Evolutionary conservation across 768 basidiomycete species (phyloP).

Genomic region (Kockovaella imperatae): DNA sequence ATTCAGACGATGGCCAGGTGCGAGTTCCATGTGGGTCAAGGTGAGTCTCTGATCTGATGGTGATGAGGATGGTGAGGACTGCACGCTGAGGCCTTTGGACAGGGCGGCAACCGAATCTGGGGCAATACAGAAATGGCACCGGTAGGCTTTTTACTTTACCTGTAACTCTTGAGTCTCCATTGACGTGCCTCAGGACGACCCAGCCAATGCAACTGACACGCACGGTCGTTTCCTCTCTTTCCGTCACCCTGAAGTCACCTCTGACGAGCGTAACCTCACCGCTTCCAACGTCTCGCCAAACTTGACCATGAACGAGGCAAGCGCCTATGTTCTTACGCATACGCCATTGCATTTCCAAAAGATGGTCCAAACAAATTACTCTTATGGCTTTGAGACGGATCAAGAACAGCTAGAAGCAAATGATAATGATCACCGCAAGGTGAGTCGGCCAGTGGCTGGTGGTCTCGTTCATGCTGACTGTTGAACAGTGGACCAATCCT

Average conservation of each 20-base stretch:
- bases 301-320: conserved; percentile 54
- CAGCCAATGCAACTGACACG: conserved; percentile 48
- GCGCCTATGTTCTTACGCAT: conserved; percentile 52
- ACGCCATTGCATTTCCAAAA: conserved; percentile 57
- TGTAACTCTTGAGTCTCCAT: background rate
- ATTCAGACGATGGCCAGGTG: conserved; percentile 92
- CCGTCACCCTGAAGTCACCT: conserved; percentile 45
- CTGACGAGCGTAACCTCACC: conserved; percentile 19
- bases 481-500: conserved; percentile 71
- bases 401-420: conserved; percentile 48
- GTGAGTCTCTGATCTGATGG: conserved; percentile 44
- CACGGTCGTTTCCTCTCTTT: conserved; percentile 82
- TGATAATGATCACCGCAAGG: conserved; percentile 34
- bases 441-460: background rate
- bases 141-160: conserved; percentile 1
- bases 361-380: conserved; percentile 63
- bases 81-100: background rate
- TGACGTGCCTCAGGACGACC: conserved; percentile 66
- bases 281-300: conserved; percentile 36
- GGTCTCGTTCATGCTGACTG: conserved; percentile 7
- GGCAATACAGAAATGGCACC: conserved; percentile 26
- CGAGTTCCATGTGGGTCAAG: conserved; percentile 90
- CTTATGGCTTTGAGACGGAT: conserved; percentile 76
- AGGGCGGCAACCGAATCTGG: conserved; percentile 59
- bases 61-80: background rate